phyloP scores from a whole-genome alignment of 1,284 basidiomycete species.

The Athelia psychrophila region DNA sequence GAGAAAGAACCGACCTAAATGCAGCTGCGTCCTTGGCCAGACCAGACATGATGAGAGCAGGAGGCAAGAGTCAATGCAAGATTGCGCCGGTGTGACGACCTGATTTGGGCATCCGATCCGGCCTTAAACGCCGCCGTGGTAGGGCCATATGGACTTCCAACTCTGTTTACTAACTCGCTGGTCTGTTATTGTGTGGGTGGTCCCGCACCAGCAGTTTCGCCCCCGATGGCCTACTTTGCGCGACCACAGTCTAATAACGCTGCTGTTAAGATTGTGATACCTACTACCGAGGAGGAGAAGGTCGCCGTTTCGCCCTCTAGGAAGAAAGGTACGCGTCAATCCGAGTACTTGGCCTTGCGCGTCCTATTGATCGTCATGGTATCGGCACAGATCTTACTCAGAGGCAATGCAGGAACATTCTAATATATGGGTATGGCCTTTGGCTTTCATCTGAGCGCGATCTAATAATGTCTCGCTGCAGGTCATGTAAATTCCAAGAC shows the following conservation, averaged over 20 bases:
- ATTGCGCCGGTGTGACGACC: neutral
- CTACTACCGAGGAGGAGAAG: conserved; percentile 31
- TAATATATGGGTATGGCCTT: conserved; percentile 76
- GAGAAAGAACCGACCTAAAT: conserved; percentile 60
- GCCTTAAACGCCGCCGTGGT: neutral
- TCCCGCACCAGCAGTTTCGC: neutral
- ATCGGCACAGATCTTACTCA: conserved; percentile 55
- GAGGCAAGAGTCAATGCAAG: neutral
- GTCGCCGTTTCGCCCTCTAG: conserved; percentile 23
- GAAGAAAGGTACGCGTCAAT: conserved; percentile 35
- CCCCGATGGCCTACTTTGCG: conserved; percentile 39
- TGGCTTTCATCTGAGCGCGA: neutral
- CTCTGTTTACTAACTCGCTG: neutral
- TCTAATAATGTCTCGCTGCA: conserved; percentile 24
- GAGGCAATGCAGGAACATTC: conserved; percentile 82
- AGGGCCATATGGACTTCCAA: neutral
- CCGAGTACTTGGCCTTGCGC: neutral
- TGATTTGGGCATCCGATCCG: neutral
- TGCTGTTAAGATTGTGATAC: conserved; percentile 42
- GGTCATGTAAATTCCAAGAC: conserved; percentile 82
- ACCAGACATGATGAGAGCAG: conserved; percentile 47
- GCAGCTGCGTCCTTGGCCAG: conserved; percentile 63
- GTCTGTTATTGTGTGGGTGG: neutral
- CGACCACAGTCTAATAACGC: conserved; percentile 34
- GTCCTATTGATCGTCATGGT: neutral